These are phyloP conservation scores for Massariosphaeria phaeospora DNA, from an alignment of 495 filamentous ascomycete genomes.

Conservation along the genomic window DNA sequence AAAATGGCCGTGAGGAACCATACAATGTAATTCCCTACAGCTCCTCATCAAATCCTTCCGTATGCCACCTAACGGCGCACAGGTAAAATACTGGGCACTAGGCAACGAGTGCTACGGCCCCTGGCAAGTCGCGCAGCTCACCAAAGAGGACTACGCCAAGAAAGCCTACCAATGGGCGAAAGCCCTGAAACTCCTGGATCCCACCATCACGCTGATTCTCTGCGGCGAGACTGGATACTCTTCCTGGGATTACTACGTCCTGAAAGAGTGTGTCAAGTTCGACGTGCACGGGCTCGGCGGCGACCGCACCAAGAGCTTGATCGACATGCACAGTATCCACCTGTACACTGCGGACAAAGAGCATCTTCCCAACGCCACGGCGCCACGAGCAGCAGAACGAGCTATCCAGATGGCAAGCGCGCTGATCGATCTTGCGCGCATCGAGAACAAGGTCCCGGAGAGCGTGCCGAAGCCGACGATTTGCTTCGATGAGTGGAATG, in stretches of 20 bases:
- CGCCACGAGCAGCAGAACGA: conserved; percentile 65
- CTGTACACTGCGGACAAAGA: conserved; percentile 59
- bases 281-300: conserved; percentile 38
- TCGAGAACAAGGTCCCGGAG: conserved; percentile 58
- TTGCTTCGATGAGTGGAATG: conserved; percentile 85
- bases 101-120: conserved; percentile 75
- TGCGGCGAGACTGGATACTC: conserved; percentile 65
- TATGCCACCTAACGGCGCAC: background rate
- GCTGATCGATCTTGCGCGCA: conserved; percentile 68
- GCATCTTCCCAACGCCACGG: conserved; percentile 42
- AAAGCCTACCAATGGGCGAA: conserved; percentile 77
- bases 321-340: conserved; percentile 69
- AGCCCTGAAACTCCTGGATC: conserved; percentile 70
- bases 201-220: conserved; percentile 59
- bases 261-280: conserved; percentile 61
- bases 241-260: conserved; percentile 67
- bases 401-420: conserved; percentile 64
- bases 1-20: conserved; percentile 65
- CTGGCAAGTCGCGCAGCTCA: conserved; percentile 74
- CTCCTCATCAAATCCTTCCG: background rate
- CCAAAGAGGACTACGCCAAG: conserved; percentile 68
- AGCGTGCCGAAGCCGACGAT: conserved; percentile 58
- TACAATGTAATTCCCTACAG: conserved; percentile 53
- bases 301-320: conserved; percentile 37
- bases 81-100: conserved; percentile 61